Base-by-base conservation (phyloP, 1,284 basidiomycete genomes). In the Trichosporon inkin region DNA sequence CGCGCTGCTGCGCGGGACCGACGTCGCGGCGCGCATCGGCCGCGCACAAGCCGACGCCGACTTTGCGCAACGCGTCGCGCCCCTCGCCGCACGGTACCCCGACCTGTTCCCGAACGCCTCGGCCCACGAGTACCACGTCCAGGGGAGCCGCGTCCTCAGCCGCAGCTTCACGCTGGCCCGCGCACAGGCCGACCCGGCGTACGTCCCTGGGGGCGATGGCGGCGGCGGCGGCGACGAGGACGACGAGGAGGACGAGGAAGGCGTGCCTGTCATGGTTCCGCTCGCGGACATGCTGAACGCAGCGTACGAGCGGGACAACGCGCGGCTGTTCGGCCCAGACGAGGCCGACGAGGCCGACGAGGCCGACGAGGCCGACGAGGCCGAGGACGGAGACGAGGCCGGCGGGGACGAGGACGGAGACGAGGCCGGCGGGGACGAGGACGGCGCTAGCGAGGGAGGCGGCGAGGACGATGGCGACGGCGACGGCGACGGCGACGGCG, bases 261-360 rank as follows among this genome's bases (percentile, higher is more conserved):
- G 84, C 1, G 86, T 90, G 65, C 86, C 92, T 10, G 87, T 90
- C 0, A 96, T 99, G 93, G 89, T 98, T 1, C 95, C 95, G 0
- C 88, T 99, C 82, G 96, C 95, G 1, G 95, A 98, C 76, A 87
- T 98, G 82, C 81, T 95, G 54, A 96, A 95, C 68, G 93, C 93
- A 6, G 84, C 86, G 58, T 91, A 85, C 73, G 87, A 85, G n/a
- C 84, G 83, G 34, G 89, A 92, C 76, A 97, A 96, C 67, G 93
- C 67, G 20, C 61, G 68, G 7, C 63, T 76, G 17, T 72, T 65
- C 39, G 58, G 60, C 16, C 68, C 69, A 32, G 70, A 68, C 13
- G 66, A 67, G 10, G 63, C 66, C 3, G 64, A 65, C 3, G 61
- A 61, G 52, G 34, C 37, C 17, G 44, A 51, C 10, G 57, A 32